Conservation (phyloP, 108 stramenopile genomes). For the Chaetoceros muelleri region DNA sequence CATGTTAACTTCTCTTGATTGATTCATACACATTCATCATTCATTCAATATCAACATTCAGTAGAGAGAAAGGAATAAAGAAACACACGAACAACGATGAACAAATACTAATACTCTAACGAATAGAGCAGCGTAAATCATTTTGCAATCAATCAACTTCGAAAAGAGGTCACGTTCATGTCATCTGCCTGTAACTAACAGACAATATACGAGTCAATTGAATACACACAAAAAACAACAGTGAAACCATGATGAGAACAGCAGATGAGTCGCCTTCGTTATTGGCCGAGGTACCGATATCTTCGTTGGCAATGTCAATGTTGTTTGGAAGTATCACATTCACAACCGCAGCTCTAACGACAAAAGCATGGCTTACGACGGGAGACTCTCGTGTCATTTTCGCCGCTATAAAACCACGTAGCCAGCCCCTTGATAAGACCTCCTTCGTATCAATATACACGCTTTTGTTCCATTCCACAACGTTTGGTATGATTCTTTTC, state of each 20-base stretch:
- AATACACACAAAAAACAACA: no score
- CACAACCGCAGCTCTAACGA: slow-evolving; percentile 43
- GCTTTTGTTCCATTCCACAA: slow-evolving; percentile 48
- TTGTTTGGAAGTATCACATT: slow-evolving; percentile 65
- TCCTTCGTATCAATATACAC: slow-evolving; percentile 60
- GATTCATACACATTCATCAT: no score
- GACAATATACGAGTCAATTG: no score
- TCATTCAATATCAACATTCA: no score
- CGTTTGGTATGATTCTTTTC: slow-evolving; percentile 66
- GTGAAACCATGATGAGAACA: neutral
- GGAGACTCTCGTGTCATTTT: slow-evolving; percentile 30
- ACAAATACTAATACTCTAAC: no score
- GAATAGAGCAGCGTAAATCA: no score
- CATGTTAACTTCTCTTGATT: no score
- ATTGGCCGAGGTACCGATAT: slow-evolving; percentile 13
- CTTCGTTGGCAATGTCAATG: slow-evolving; percentile 66
- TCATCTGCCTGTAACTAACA: no score
- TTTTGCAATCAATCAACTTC: no score
- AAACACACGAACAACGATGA: no score
- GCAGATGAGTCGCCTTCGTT: neutral
- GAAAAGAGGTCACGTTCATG: no score
- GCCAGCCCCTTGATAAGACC: slow-evolving; percentile 36
- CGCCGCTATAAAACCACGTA: slow-evolving; percentile 32
- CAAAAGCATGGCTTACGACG: slow-evolving; percentile 31
- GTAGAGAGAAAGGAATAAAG: no score